Evolutionary conservation across 1,284 basidiomycete genomes (phyloP), one percentile per base, ranked within the genome.

Genomic region (Meripilus lineatus): DNA sequence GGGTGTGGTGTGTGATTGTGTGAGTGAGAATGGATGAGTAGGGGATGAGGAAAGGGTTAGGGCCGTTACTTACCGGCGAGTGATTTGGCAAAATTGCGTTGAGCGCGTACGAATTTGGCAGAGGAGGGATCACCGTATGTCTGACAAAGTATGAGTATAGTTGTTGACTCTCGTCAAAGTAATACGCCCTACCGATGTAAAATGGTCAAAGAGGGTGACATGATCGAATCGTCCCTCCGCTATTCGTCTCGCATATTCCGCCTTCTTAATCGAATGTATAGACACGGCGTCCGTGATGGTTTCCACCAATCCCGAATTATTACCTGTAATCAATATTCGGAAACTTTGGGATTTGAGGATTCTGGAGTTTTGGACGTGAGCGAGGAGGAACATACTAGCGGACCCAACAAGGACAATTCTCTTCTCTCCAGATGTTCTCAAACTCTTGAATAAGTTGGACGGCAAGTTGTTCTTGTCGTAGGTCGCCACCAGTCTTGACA

Each of bases 241-340:
- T 15, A 95, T 69, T 48, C 92, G 75, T 47, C 91, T 77, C 2
- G 93, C 91, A 64, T 99, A 99, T 59, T 97, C 93, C 3, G 93
- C 89, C 68, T 99, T 99, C 74, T 99, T 99, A 66, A 99, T 96
- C 7, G 95, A 98, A 64, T 99, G 96, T 55, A 99, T 92, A 11
- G 93, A 97, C 2, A 99, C 91, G 1, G 95, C 90, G 57, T 99
- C 96, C 5, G 91, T 95, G 50, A 95, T 93, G 0, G 93, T 95
- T 67, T 95, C 92, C 5, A 95, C 91, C 42, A 99, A 67, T 8
- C 95, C 96, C 15, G 93, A 96, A 7, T 80, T 82, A 49, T 90
- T 91, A 18, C 93, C 93, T 2, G 94, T 97, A 51, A 98, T 96
- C 40, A 98, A 69, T 48, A 99, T 99, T 4, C 91, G 83, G 56